Base-by-base conservation (phyloP, 2,329 filamentous ascomycete species). In the Nemania abortiva region DNA sequence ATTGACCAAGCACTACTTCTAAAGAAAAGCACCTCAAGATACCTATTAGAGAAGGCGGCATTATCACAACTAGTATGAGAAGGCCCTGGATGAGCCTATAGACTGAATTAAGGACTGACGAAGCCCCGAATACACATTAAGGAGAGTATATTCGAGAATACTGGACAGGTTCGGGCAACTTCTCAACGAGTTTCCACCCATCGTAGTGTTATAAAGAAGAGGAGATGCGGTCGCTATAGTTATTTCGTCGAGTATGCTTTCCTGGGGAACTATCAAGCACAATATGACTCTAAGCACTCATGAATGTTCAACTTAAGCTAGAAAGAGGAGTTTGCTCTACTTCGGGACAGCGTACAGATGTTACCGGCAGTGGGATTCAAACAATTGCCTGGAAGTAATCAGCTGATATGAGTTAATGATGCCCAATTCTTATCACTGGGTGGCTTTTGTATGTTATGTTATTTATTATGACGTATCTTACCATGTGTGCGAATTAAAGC, bases 191-290 rank as follows among this genome's bases (percentile, higher is more conserved):
- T 37, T 37, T 55, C 27, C 31, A 29, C 47, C 54, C 55, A 50
- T 27, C 27, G 31, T 39, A 47, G 37, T 18, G 50, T 57, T 50
- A 10, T 57, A 15, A 22, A 47, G 42, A 63, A 53, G 59, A 63
- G 2, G 5, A 22, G n/a, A 29, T 11, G 7, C 31, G 31, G 34
- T 53, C 53, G 11, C 3, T 57, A 27, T 20, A 31, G 31, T 9
- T 63, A 6, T 54, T 59, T 49, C 53, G 49, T 20, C 50, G 10
- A 15, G 50, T 29, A 42, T 56, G 15, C 15, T 57, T 52, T 54
- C 45, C 42, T 3, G 11, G 5, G 13, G 24, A 22, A 59, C 22
- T 53, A 15, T 55, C 57, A 10, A 55, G 39, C 31, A 49, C 22
- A 37, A 52, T 45, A 52, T 18, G 18, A 27, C 58, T 53, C 9